Evolutionary conservation across 805 yeast genomes (phyloP).

Genomic region (Cyberlindnera misumaiensis): DNA sequence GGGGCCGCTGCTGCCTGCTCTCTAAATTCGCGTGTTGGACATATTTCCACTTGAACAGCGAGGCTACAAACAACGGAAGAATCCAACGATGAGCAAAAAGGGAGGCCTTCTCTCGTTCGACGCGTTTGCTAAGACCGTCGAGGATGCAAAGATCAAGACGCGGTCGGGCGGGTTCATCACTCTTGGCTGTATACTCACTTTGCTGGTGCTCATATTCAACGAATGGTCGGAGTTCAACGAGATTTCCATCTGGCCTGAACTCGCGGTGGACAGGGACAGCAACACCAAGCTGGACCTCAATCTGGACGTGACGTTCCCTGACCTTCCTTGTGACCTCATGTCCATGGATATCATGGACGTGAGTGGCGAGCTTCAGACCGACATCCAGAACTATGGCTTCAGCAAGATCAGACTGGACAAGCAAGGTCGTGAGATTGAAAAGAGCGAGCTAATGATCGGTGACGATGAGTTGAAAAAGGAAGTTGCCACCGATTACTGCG

Average conservation of each 20-base stretch:
- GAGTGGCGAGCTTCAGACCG: constrained; percentile 77
- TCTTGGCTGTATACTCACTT: constrained; percentile 54
- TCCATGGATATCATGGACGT: constrained; percentile 85
- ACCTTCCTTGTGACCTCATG: constrained; percentile 77
- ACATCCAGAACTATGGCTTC: constrained; percentile 65
- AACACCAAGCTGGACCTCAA: constrained; percentile 70
- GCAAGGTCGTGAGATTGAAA: constrained; percentile 41
- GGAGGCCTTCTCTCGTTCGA: constrained; percentile 50
- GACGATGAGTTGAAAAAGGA: constrained; percentile 24
- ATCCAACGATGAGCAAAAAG: constrained; percentile 17
- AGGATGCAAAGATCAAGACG: constrained; percentile 85
- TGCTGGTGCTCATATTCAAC: constrained; percentile 54
- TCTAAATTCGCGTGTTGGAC: background rate
- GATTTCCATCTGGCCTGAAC: constrained; percentile 68
- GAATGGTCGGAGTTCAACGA: constrained; percentile 74
- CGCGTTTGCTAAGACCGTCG: constrained; percentile 91
- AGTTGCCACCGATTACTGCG: constrained; percentile 54
- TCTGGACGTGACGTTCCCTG: constrained; percentile 76
- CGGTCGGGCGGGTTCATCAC: constrained; percentile 89
- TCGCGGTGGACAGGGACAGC: constrained; percentile 82
- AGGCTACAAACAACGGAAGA: background rate
- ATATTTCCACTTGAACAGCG: constrained; percentile 1
- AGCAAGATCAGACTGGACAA: constrained; percentile 55
- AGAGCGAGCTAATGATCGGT: constrained; percentile 37
- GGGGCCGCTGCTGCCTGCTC: too few species aligned